These are phyloP conservation scores for Arxiozyma heterogenica DNA, from an alignment of 1,139 yeast species.

Conservation along the genomic window DNA sequence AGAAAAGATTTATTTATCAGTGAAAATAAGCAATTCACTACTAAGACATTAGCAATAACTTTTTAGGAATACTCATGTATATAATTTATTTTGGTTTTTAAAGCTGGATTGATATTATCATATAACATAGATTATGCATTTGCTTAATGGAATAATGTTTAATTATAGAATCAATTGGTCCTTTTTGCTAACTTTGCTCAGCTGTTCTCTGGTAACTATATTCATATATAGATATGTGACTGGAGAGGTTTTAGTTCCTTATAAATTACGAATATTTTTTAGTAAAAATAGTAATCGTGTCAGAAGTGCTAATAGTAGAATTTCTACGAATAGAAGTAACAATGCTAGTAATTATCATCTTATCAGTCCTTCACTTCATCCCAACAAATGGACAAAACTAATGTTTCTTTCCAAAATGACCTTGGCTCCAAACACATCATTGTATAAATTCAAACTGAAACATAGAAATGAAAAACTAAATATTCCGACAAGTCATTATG, in stretches of 20 bases:
- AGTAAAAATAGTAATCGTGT: background rate
- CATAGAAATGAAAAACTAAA: constrained; percentile 52
- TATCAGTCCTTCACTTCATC: constrained; percentile 33
- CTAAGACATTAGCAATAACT: too few species aligned
- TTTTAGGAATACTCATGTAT: too few species aligned
- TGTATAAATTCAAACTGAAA: constrained; percentile 57
- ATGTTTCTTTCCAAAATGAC: constrained; percentile 63
- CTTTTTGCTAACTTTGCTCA: background rate
- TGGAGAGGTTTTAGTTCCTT: background rate
- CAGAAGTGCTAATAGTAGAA: background rate
- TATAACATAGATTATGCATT: constrained; percentile 34
- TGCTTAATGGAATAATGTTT: background rate
- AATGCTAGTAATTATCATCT: background rate
- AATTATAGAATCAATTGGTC: background rate
- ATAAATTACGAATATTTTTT: too few species aligned
- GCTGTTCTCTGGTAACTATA: background rate
- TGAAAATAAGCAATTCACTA: too few species aligned
- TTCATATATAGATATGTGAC: background rate
- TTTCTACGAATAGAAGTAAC: background rate
- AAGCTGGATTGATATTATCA: constrained; percentile 22
- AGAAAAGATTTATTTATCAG: too few species aligned
- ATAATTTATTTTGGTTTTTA: too few species aligned
- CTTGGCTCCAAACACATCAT: constrained; percentile 57
- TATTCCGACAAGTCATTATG: constrained; percentile 65
- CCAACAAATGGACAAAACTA: constrained; percentile 49